These are phyloP conservation scores for Dentipellis sp. DNA, from an alignment of 768 basidiomycete species.

Conservation along the genomic window DNA sequence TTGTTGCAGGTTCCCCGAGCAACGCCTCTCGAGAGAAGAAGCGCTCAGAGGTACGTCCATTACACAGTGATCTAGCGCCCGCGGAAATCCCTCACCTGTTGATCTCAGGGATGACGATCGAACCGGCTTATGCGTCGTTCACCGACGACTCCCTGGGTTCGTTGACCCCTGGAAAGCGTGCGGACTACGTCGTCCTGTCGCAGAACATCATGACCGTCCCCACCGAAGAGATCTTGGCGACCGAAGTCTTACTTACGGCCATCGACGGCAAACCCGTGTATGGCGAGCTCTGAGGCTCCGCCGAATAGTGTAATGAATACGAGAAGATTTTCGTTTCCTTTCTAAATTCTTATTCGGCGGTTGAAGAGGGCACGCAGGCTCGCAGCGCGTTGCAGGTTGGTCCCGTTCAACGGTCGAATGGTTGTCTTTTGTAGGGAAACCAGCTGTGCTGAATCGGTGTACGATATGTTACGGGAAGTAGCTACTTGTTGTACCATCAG, in stretches of 20 bases:
- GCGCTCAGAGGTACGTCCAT: constrained; percentile 54
- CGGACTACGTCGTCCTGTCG: constrained; percentile 81
- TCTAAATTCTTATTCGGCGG: background rate
- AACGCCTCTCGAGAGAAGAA: constrained; percentile 67
- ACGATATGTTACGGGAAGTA: too few relatives aligned
- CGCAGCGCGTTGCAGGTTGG: background rate
- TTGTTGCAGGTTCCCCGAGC: constrained; percentile 64
- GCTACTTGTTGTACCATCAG: too few relatives aligned
- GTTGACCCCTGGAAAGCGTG: constrained; percentile 66
- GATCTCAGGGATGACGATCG: constrained; percentile 69
- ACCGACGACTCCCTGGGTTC: constrained; percentile 68
- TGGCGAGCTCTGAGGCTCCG: constrained; percentile 26
- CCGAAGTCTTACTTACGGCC: constrained; percentile 64
- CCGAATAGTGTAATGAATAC: background rate
- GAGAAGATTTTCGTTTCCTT: background rate
- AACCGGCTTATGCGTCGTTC: constrained; percentile 84
- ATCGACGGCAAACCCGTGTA: constrained; percentile 60
- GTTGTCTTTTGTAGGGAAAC: background rate
- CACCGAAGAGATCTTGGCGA: constrained; percentile 47
- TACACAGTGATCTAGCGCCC: background rate
- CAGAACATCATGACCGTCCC: constrained; percentile 72
- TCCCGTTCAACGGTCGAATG: background rate
- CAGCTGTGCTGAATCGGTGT: too few relatives aligned
- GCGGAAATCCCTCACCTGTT: background rate
- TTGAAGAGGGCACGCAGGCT: constrained; percentile 2